Evolutionary conservation across 2,329 filamentous ascomycete species (phyloP).

Genomic region (Magnaporthiopsis poae): DNA sequence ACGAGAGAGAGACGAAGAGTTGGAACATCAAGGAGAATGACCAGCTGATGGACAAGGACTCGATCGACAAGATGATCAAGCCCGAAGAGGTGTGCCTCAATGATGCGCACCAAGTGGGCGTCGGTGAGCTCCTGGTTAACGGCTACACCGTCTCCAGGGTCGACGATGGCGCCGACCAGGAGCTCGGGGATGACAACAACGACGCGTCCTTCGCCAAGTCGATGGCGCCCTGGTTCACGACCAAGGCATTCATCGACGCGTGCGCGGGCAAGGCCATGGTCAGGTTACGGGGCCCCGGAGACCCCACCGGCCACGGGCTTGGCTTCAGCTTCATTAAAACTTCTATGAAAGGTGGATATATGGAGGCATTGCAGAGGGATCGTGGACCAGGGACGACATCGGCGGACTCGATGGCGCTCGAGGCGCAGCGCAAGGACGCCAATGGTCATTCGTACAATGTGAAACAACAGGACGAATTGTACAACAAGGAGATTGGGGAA

Average conservation of each 20-base stretch:
- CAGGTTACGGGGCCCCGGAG: constrained; percentile 83
- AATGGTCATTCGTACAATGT: constrained; percentile 97
- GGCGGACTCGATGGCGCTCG: constrained; percentile 78
- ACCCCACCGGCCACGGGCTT: constrained; percentile 84
- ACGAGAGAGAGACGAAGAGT: constrained; percentile 76
- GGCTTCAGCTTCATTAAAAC: constrained; percentile 96
- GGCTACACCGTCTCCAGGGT: constrained; percentile 80
- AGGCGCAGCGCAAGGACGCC: constrained; percentile 77
- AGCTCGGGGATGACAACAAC: constrained; percentile 51
- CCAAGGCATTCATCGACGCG: constrained; percentile 90
- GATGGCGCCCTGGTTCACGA: constrained; percentile 91
- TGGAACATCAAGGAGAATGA: constrained; percentile 73
- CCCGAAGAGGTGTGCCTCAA: constrained; percentile 91
- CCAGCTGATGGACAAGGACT: constrained; percentile 66
- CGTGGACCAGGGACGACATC: constrained; percentile 51
- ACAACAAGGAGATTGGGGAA: constrained; percentile 79
- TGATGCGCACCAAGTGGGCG: constrained; percentile 92
- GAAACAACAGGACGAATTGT: constrained; percentile 82
- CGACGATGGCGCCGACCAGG: constrained; percentile 47
- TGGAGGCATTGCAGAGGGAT: constrained; percentile 57
- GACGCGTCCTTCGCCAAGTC: constrained; percentile 73
- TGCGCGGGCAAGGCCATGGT: constrained; percentile 95
- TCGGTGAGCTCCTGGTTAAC: constrained; percentile 81
- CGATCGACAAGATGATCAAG: constrained; percentile 78
- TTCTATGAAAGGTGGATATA: constrained; percentile 93